Percentiles rank a stretch among this genome's conserved stretches.
These are phyloP conservation scores for Luffa aegyptiaca DNA, from an alignment of 306 rosid genomes.

Conservation along the genomic window DNA sequence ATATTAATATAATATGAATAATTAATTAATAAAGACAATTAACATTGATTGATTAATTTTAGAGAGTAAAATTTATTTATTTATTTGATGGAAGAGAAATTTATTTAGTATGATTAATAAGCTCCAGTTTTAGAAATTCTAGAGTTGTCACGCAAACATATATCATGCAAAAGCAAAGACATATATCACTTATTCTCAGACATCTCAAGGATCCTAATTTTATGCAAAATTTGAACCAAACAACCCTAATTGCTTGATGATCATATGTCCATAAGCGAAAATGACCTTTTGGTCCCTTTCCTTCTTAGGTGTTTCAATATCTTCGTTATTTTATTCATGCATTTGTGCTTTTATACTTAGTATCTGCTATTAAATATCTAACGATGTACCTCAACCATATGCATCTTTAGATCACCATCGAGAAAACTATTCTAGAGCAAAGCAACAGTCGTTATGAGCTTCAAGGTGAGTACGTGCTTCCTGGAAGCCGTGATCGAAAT, in stretches of 20 bases:
- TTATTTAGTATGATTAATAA: background rate
- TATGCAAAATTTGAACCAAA: background rate
- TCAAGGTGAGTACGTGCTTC: slow-evolving; percentile 94
- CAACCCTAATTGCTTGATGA: background rate
- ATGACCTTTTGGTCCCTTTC: background rate
- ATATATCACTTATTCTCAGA: background rate
- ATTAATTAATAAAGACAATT: background rate
- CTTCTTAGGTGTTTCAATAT: background rate
- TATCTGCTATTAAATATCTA: background rate
- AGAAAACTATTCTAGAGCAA: slow-evolving; percentile 81
- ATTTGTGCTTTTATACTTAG: background rate
- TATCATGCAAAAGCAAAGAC: background rate
- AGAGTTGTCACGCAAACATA: background rate
- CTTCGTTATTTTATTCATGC: slow-evolving; percentile 2
- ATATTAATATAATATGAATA: background rate
- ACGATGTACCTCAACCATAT: slow-evolving; percentile 12
- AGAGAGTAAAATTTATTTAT: background rate
- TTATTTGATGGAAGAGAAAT: background rate
- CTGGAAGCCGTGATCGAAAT: slow-evolving; percentile 54
- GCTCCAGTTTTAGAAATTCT: background rate
- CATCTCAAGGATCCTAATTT: background rate
- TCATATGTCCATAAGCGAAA: background rate
- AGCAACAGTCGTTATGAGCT: slow-evolving; percentile 83
- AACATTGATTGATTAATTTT: background rate
- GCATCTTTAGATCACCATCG: slow-evolving; percentile 67